Base-by-base conservation (phyloP, 2,329 filamentous ascomycete genomes). In the Trichoderma cornu-damae region DNA sequence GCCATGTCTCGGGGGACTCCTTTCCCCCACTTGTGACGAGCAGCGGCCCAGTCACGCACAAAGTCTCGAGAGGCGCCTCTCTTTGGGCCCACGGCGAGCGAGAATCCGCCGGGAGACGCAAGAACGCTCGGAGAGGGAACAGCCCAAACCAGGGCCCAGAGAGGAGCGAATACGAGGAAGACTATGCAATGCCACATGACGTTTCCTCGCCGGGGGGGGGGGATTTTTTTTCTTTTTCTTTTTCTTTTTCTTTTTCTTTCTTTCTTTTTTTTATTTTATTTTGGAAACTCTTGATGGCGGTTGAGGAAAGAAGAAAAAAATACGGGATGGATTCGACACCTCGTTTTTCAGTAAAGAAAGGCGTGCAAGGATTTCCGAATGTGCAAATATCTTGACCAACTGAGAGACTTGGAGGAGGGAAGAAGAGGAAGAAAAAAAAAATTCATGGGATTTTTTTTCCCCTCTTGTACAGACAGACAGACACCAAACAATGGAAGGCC, bases 1-100 rank as follows among this genome's bases (percentile, higher is more conserved):
- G 62, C 16, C 11, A 62, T 56, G 5, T 64, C 59, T 18, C 56
- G 52, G 0, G 67, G 56, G 28, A 65, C 56, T 2, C 59, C 61
- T 7, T 61, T 66, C 4, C 70, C 71, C 71, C 72, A 73, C 65
- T 70, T 72, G 60, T 64, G 61, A 14, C 65, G 67, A 4, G 66
- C 69, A 11, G 69, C 68, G 6, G 64, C 65, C 66, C 68, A 72
- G 37, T 72, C 71, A 16, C 63, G 63, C 11, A 68, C 60, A 60
- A 72, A 73, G 54, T 71, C 62, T 14, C 66, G 64, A 57, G 65
- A 64, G n/a, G 58, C 61, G 11, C 59, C 51, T 9, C 53, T 54
- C 2, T 60, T 64, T 35, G 64, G 63, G 44, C 43, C 54, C 37
- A 67, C 68, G 4, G 65, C 58, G 6, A 73, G 54, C 0, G 69